These are phyloP conservation scores for Clarkia xantiana DNA, from an alignment of 345 rosid genomes.

Conservation along the genomic window DNA sequence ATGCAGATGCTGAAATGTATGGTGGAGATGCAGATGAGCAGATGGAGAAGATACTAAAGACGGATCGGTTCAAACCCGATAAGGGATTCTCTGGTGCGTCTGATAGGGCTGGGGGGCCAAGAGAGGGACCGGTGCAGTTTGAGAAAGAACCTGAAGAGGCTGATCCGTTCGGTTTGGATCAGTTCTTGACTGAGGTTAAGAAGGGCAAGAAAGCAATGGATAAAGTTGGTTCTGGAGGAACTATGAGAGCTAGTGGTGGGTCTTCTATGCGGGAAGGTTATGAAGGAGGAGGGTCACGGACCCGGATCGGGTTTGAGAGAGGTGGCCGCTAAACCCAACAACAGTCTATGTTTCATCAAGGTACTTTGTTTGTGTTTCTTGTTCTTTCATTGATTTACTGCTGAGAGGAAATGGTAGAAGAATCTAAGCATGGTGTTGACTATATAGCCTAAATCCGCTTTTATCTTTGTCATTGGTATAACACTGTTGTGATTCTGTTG, in stretches of 20 bases:
- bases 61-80: slow-evolving; percentile 80
- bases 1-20: slow-evolving; percentile 61
- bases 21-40: slow-evolving; percentile 74
- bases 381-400: no score
- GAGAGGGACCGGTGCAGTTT: slow-evolving; percentile 79
- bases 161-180: slow-evolving; percentile 88
- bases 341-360: no score
- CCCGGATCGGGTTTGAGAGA: slow-evolving; percentile 74
- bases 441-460: no score
- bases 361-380: no score
- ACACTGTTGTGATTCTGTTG: no score
- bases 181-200: slow-evolving; percentile 67
- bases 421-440: no score
- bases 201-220: slow-evolving; percentile 71
- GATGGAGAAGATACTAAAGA: slow-evolving; percentile 64
- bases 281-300: slow-evolving; percentile 73
- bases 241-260: slow-evolving; percentile 87
- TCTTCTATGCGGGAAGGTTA: slow-evolving; percentile 67
- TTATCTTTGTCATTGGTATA: no score
- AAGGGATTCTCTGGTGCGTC: slow-evolving; percentile 59
- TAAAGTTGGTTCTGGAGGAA: slow-evolving; percentile 70
- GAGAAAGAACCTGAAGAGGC: slow-evolving; percentile 74
- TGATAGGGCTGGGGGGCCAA: slow-evolving; percentile 55
- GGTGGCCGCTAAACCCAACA: no score
- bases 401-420: no score